A percentile compares a stretch with the other conserved stretches of the same genome.
These are phyloP conservation scores for Linnemannia zychae DNA, from an alignment of 192 early-diverging fungal species.

Conservation along the genomic window DNA sequence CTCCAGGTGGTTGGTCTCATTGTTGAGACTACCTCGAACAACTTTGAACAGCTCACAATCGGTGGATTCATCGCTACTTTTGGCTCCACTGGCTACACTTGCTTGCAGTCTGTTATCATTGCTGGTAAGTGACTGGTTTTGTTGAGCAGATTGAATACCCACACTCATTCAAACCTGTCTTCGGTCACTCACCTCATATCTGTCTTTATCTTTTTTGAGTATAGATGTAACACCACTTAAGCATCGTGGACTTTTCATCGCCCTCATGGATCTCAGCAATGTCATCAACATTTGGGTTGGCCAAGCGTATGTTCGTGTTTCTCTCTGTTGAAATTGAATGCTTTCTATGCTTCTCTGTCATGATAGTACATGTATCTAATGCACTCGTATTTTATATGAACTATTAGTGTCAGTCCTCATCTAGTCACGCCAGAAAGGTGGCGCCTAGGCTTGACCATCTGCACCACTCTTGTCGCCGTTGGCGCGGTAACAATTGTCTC, in stretches of 20 bases:
- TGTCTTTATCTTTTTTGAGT: neutral
- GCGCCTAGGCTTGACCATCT: neutral
- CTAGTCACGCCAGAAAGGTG: neutral
- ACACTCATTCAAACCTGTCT: neutral
- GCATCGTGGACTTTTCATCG: slow-evolving; percentile 16
- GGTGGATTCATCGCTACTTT: neutral
- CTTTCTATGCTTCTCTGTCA: neutral
- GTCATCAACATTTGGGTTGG: slow-evolving; percentile 19
- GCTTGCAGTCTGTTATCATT: slow-evolving; percentile 4
- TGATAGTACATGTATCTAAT: neutral
- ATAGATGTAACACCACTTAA: slow-evolving; percentile 12
- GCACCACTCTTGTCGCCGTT: neutral
- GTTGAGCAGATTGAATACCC: neutral
- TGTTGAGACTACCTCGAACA: slow-evolving; percentile 10
- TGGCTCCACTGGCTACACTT: slow-evolving; percentile 1
- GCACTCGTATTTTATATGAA: neutral
- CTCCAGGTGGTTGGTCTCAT: slow-evolving; percentile 9
- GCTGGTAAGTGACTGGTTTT: slow-evolving; percentile 24
- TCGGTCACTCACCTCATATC: neutral
- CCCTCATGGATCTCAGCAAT: neutral
- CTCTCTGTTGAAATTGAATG: slow-evolving; percentile 4
- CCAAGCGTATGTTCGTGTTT: slow-evolving; percentile 6
- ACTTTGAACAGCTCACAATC: slow-evolving; percentile 5
- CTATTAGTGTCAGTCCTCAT: neutral
- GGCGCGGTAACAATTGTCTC: slow-evolving; percentile 1